These are phyloP conservation scores for Dictyophora rubrovolvata DNA, from an alignment of 768 basidiomycete genomes.

Conservation along the genomic window DNA sequence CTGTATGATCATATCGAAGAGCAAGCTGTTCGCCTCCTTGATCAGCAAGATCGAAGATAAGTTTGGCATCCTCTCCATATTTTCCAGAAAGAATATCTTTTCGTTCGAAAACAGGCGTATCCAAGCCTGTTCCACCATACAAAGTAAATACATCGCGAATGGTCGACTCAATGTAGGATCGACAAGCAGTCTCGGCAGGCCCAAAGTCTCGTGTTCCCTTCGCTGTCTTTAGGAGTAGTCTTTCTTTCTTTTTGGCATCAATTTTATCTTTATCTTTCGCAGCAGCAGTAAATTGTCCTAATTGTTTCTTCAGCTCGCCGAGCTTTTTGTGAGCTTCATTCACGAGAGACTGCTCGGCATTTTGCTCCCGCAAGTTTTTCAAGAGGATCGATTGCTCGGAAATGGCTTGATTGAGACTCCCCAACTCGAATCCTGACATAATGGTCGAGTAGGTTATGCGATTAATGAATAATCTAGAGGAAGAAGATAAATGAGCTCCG, in stretches of 20 bases:
- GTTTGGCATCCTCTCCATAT: constrained; percentile 94
- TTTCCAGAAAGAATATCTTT: constrained; percentile 94
- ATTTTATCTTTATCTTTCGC: constrained; percentile 29
- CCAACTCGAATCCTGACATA: not conserved
- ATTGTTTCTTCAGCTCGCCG: constrained; percentile 53
- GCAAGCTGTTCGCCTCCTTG: constrained; percentile 96
- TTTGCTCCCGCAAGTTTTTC: constrained; percentile 50
- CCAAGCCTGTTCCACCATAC: constrained; percentile 85
- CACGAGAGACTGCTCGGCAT: constrained; percentile 37
- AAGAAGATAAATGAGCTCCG: not conserved
- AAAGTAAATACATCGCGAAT: constrained; percentile 82
- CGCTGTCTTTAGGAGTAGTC: constrained; percentile 81
- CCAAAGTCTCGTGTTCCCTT: constrained; percentile 98
- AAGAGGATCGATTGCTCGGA: constrained; percentile 44
- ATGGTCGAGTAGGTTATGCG: not conserved
- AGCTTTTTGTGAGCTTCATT: constrained; percentile 62
- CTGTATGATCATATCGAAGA: constrained; percentile 92
- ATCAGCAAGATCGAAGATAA: constrained; percentile 96
- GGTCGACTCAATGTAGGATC: constrained; percentile 79
- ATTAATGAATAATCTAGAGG: not conserved
- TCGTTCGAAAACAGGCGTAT: constrained; percentile 97
- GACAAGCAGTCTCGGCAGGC: constrained; percentile 84
- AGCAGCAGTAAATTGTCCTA: constrained; percentile 32
- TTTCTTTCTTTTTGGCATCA: constrained; percentile 53
- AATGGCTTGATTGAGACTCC: constrained; percentile 41